Conservation (phyloP, 2,329 filamentous ascomycete genomes). For the Fusarium keratoplasticum region DNA sequence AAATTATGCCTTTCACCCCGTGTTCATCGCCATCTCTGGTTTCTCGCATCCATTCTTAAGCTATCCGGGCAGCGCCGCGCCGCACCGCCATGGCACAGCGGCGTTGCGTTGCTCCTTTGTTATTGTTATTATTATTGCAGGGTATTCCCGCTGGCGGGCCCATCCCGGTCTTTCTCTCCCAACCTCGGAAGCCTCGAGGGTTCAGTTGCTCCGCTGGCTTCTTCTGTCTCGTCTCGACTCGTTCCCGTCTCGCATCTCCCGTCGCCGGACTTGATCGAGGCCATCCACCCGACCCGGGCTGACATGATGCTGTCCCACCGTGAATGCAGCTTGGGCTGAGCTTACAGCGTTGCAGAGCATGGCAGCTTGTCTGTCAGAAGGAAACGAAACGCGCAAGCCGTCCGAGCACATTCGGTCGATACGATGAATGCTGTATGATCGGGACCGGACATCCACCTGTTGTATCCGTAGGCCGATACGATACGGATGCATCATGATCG, state of each 20-base stretch:
- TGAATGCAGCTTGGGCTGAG: conserved; percentile 12
- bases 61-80: not conserved
- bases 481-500: conserved; percentile 39
- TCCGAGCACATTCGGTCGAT: conserved; percentile 30
- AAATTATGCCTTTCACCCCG: conserved; percentile 17
- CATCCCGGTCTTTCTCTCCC: conserved; percentile 27
- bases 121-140: conserved; percentile 19
- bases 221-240: not conserved
- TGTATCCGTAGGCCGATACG: conserved; percentile 18
- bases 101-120: not conserved
- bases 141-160: conserved; percentile 8
- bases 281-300: conserved; percentile 21
- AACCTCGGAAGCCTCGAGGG: conserved; percentile 23
- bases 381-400: conserved; percentile 33
- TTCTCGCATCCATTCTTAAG: not conserved
- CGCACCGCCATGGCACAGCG: not conserved
- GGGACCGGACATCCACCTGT: conserved; percentile 12
- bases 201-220: not conserved
- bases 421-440: conserved; percentile 34
- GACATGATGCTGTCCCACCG: conserved; percentile 32
- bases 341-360: conserved; percentile 28
- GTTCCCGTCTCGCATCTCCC: conserved; percentile 19
- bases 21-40: conserved; percentile 29
- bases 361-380: conserved; percentile 3
- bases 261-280: conserved; percentile 6